Percentiles rank a stretch among this genome's conserved stretches.
phyloP scores from a whole-genome alignment of 75 land plant genomes.

The Selaginella tamariscina region DNA sequence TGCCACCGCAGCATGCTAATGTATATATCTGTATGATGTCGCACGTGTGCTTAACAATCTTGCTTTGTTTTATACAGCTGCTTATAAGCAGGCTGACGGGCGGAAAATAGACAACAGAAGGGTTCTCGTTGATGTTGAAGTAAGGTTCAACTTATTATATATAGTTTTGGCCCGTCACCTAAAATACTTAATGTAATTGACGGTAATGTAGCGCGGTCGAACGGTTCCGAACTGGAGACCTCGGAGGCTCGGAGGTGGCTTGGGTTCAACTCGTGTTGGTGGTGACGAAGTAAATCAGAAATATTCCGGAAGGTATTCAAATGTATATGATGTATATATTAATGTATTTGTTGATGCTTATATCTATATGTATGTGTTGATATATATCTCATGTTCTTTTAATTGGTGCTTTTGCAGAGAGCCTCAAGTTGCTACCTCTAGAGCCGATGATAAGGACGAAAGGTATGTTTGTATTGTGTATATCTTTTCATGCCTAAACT shows the following conservation, averaged over 20 bases:
- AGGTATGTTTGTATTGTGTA: constrained; percentile 30
- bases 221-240: constrained; percentile 99
- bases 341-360: no score
- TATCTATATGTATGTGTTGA: neutral
- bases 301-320: constrained; percentile 59
- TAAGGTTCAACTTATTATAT: no score
- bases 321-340: neutral
- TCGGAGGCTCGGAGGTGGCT: constrained; percentile 92
- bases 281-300: constrained; percentile 90
- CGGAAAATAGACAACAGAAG: constrained; percentile 83
- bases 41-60: no score
- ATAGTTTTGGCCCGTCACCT: no score
- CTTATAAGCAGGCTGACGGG: constrained; percentile 98
- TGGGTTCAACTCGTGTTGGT: constrained; percentile 89
- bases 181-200: no score
- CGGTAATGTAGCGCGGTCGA: constrained; percentile 90
- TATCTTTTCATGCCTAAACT: neutral
- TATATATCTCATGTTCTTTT: constrained; percentile 2
- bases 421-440: constrained; percentile 23
- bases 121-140: constrained; percentile 97
- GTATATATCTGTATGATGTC: no score
- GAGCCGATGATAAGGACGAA: constrained; percentile 61
- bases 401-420: constrained; percentile 7
- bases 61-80: constrained; percentile 54
- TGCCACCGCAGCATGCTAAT: no score